These are phyloP conservation scores for Cicer yamashitae DNA, from an alignment of 306 rosid genomes.

Conservation along the genomic window DNA sequence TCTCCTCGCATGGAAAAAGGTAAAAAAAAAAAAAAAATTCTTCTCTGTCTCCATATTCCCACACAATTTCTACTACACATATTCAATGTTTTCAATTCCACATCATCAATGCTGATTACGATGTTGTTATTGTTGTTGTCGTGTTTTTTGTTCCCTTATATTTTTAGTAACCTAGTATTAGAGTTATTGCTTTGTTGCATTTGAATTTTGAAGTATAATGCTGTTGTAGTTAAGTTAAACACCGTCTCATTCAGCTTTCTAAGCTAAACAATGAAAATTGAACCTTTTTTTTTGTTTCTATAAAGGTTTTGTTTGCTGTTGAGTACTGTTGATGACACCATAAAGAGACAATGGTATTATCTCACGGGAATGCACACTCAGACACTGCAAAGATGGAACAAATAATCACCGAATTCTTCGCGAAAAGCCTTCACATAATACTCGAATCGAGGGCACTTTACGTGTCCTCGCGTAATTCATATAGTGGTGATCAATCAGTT, in stretches of 20 bases:
- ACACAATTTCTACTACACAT: neutral
- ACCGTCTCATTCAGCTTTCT: neutral
- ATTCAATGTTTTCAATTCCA: neutral
- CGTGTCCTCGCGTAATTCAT: conserved; percentile 67
- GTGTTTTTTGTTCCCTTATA: neutral
- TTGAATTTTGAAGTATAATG: conserved; percentile 21
- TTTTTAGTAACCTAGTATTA: neutral
- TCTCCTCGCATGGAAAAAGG: neutral
- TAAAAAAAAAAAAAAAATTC: neutral
- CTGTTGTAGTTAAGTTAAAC: conserved; percentile 33
- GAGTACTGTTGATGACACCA: conserved; percentile 16
- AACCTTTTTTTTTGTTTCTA: neutral
- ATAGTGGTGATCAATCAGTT: conserved; percentile 61
- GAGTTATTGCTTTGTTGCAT: neutral
- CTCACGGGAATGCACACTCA: conserved; percentile 69
- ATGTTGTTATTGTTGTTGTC: neutral
- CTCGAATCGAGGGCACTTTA: conserved; percentile 75
- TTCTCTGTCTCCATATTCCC: neutral
- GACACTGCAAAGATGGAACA: conserved; percentile 74
- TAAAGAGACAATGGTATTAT: conserved; percentile 59
- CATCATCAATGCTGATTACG: conserved; percentile 1
- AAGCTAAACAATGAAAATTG: conserved; percentile 30
- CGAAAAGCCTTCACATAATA: conserved; percentile 78
- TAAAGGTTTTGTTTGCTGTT: conserved; percentile 41
- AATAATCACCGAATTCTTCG: conserved; percentile 77